Evolutionary conservation across 1,284 basidiomycete species (phyloP).

Genomic region (Cryptococcus sp.): DNA sequence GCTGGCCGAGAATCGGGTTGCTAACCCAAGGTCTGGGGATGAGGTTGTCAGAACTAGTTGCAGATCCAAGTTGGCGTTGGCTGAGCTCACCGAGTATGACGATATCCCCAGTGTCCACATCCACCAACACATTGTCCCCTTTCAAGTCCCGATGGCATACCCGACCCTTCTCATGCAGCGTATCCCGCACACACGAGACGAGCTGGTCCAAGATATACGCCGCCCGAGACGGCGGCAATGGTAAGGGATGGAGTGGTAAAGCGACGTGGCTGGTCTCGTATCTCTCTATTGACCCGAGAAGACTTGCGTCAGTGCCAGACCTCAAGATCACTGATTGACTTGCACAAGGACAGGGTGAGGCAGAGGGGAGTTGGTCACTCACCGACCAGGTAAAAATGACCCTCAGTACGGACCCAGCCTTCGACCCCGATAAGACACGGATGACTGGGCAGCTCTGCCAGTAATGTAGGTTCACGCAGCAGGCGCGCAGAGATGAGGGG

Average conservation of each 20-base stretch:
- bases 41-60: neutral
- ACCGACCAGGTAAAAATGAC: slow-evolving; percentile 59
- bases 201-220: slow-evolving; percentile 56
- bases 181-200: slow-evolving; percentile 54
- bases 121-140: slow-evolving; percentile 47
- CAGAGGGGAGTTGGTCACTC: slow-evolving; percentile 14
- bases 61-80: neutral
- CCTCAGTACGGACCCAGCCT: slow-evolving; percentile 55
- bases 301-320: neutral
- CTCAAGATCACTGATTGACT: neutral
- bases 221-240: slow-evolving; percentile 51
- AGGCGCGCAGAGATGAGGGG: slow-evolving; percentile 57
- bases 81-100: slow-evolving; percentile 49
- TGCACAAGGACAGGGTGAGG: neutral
- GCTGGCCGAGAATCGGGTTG: slow-evolving; percentile 57
- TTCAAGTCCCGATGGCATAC: slow-evolving; percentile 60
- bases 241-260: slow-evolving; percentile 30
- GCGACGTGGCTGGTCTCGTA: slow-evolving; percentile 34
- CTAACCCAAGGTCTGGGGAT: slow-evolving; percentile 56
- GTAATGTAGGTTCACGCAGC: slow-evolving; percentile 56
- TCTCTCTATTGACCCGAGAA: slow-evolving; percentile 24
- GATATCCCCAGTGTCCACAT: slow-evolving; percentile 46
- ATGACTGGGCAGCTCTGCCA: slow-evolving; percentile 56
- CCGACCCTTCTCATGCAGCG: slow-evolving; percentile 54
- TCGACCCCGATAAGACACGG: slow-evolving; percentile 57